Conservation (phyloP, 805 yeast species). For the Wickerhamomyces xylosicus region DNA sequence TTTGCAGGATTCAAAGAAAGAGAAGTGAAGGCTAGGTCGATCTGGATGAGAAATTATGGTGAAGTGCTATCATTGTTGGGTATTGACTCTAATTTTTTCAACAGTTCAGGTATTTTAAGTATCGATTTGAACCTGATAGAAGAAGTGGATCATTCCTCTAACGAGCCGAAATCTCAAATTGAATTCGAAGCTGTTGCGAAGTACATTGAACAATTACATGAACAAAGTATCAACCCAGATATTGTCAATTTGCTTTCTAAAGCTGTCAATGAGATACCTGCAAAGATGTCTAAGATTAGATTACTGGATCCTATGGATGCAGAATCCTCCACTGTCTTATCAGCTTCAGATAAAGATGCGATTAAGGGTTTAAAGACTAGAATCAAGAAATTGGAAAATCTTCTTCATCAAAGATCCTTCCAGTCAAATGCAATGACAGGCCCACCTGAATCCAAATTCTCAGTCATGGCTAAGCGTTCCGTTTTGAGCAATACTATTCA, state of each 20-base stretch:
- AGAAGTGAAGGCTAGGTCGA: constrained; percentile 42
- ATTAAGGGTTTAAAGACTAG: constrained; percentile 59
- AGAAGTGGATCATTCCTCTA: background rate
- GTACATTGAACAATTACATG: constrained; percentile 28
- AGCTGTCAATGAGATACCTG: constrained; percentile 26
- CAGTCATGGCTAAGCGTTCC: constrained; percentile 7
- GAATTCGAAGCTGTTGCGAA: constrained; percentile 21
- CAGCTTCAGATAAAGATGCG: constrained; percentile 21
- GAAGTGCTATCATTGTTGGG: constrained; percentile 28
- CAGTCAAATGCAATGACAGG: constrained; percentile 40
- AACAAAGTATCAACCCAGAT: constrained; percentile 20
- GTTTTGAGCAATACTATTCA: background rate
- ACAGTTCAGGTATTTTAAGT: constrained; percentile 9
- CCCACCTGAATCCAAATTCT: constrained; percentile 12
- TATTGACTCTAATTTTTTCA: constrained; percentile 13
- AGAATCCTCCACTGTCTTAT: background rate
- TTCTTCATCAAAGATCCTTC: constrained; percentile 66
- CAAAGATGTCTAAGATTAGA: constrained; percentile 15
- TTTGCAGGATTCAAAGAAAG: constrained; percentile 44
- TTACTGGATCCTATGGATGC: constrained; percentile 1
- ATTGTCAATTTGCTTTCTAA: constrained; percentile 25
- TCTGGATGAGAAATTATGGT: constrained; percentile 60
- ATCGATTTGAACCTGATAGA: constrained; percentile 13
- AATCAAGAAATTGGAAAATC: constrained; percentile 65
- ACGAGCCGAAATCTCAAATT: background rate